A percentile compares a stretch with the other conserved stretches of the same genome.
Conservation (phyloP, 371 early-diverging fungal species). For the Mortierella sp. region DNA sequence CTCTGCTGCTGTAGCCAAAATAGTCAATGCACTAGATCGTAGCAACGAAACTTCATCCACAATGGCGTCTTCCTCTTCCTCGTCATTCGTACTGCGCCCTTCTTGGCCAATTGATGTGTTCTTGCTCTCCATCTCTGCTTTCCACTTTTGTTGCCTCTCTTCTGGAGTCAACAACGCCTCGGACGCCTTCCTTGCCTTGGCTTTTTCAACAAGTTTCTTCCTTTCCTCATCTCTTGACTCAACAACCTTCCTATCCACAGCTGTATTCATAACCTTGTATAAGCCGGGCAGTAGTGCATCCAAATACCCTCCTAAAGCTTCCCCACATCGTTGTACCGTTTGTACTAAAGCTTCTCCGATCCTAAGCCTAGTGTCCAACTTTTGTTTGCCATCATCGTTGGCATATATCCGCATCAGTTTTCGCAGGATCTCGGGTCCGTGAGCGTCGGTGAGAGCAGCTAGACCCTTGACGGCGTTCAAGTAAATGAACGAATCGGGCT, state of each 20-base stretch:
- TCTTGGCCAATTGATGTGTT: conserved; percentile 1
- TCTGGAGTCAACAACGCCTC: conserved; percentile 44
- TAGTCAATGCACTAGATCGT: conserved; percentile 77
- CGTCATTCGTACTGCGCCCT: neutral
- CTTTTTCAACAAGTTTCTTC: conserved; percentile 12
- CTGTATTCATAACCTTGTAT: conserved; percentile 69
- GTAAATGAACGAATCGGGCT: conserved; percentile 87
- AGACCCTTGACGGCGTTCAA: conserved; percentile 91
- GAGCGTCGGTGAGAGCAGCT: conserved; percentile 83
- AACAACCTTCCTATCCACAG: conserved; percentile 27
- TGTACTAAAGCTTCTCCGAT: conserved; percentile 91
- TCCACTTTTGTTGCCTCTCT: conserved; percentile 46
- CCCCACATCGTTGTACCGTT: conserved; percentile 85
- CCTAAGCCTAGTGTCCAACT: conserved; percentile 82
- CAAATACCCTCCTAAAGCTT: conserved; percentile 82
- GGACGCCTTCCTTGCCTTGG: conserved; percentile 21
- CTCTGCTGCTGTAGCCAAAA: conserved; percentile 81
- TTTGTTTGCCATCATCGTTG: conserved; percentile 57
- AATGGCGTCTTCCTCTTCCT: conserved; percentile 21
- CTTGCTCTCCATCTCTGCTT: conserved; percentile 11
- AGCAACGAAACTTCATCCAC: conserved; percentile 47
- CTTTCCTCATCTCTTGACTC: conserved; percentile 37
- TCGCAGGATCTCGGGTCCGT: conserved; percentile 76
- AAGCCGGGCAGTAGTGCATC: conserved; percentile 74
- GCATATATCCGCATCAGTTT: conserved; percentile 77